Evolutionary conservation across 305 asterid genomes (phyloP).

Genomic region (Fraxinus greggii): DNA sequence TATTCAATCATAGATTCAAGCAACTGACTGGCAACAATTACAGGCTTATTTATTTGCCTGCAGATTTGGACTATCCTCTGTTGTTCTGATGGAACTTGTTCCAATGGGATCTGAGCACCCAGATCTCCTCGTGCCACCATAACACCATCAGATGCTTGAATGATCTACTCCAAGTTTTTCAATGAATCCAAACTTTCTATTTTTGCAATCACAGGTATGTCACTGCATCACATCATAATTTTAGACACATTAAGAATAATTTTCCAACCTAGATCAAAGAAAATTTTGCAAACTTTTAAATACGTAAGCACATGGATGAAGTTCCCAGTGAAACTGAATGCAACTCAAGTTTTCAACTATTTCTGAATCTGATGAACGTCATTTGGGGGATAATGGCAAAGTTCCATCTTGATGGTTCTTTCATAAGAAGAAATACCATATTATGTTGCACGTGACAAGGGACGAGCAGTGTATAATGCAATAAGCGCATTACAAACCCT

Average conservation of each 20-base stretch:
- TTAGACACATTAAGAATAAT: not conserved
- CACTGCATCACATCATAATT: constrained; percentile 50
- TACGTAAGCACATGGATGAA: not conserved
- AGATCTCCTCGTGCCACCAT: constrained; percentile 99
- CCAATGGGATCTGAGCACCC: constrained; percentile 97
- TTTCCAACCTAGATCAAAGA: not conserved
- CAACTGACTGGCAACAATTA: constrained; percentile 93
- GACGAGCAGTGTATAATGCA: not conserved
- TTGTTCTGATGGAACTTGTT: constrained; percentile 97
- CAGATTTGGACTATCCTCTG: constrained; percentile 83
- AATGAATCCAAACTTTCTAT: constrained; percentile 94
- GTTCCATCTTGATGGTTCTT: not conserved
- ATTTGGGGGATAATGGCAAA: not conserved
- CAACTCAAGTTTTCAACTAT: not conserved
- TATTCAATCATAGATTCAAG: constrained; percentile 98
- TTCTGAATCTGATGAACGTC: not conserved
- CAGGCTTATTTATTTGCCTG: constrained; percentile 88
- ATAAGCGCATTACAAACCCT: not conserved
- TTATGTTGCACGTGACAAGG: not conserved
- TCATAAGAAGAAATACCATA: not conserved
- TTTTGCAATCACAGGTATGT: constrained; percentile 82
- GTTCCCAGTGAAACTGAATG: not conserved
- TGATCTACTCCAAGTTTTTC: constrained; percentile 86
- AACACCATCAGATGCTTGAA: constrained; percentile 85
- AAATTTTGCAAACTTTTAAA: not conserved